Evolutionary conservation across 2,329 filamentous ascomycete species (phyloP).

Genomic region (Xylaria sp.): DNA sequence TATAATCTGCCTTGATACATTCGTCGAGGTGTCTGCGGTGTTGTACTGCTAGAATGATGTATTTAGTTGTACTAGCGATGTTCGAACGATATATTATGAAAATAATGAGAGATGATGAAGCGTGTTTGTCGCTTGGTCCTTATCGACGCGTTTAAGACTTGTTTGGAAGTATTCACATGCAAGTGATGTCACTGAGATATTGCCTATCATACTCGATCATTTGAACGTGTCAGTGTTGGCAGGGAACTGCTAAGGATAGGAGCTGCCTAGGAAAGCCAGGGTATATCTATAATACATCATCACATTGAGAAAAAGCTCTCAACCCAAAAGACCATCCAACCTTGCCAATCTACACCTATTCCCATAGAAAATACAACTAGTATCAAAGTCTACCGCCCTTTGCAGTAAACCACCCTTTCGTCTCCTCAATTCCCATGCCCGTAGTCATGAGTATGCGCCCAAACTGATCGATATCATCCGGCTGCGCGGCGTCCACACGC

Average conservation of each 20-base stretch:
- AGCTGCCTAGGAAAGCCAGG: not conserved
- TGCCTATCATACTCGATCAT: not conserved
- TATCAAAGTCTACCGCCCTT: conserved; percentile 31
- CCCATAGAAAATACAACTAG: not conserved
- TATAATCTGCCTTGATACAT: not conserved
- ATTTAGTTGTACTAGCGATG: conserved; percentile 21
- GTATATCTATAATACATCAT: conserved; percentile 7
- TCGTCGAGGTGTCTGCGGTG: not conserved
- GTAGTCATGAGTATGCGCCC: conserved; percentile 33
- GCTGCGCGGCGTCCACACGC: conserved; percentile 3
- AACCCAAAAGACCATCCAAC: not conserved
- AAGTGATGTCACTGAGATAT: not conserved
- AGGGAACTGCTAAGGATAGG: not conserved
- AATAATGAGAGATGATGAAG: conserved; percentile 23
- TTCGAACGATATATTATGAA: conserved; percentile 21
- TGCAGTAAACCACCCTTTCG: conserved; percentile 34
- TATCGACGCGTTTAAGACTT: not conserved
- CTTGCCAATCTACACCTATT: not conserved
- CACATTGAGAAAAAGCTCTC: not conserved
- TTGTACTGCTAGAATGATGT: conserved; percentile 16
- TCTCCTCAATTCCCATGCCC: conserved; percentile 34
- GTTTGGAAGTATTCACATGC: not conserved
- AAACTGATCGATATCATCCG: conserved; percentile 35
- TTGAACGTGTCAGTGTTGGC: not conserved
- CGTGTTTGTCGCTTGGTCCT: not conserved